Conservation (phyloP, 2,329 filamentous ascomycete species). For the Septoria petroselini region DNA sequence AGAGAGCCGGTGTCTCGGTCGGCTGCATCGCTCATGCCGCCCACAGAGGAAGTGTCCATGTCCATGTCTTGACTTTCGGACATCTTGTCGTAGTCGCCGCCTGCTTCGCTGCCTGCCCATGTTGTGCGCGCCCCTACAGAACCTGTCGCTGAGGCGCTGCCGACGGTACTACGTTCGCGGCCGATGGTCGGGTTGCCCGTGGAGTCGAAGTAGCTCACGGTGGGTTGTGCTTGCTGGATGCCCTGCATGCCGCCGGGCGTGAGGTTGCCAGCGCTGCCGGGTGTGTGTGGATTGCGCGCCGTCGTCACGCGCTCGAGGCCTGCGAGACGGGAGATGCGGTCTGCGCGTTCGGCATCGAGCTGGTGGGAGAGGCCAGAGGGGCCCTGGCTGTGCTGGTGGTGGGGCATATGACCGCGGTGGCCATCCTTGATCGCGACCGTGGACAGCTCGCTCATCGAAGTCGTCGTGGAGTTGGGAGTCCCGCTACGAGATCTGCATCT, state of each 20-base stretch:
- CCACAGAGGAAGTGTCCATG: conserved; percentile 58
- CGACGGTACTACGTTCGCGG: conserved; percentile 80
- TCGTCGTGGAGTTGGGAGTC: conserved; percentile 88
- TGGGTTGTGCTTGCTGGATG: conserved; percentile 12
- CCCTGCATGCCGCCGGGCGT: conserved; percentile 25
- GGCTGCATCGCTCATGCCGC: conserved; percentile 84
- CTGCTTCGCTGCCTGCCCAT: conserved; percentile 64
- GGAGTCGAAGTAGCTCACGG: conserved; percentile 73
- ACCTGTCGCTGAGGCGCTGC: conserved; percentile 82
- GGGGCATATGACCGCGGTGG: conserved; percentile 74
- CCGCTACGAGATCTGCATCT: conserved; percentile 55
- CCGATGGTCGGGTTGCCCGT: conserved; percentile 65
- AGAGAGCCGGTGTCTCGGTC: conserved; percentile 62
- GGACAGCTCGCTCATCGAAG: conserved; percentile 84
- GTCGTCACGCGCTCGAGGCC: conserved; percentile 86
- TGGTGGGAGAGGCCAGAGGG: conserved; percentile 51
- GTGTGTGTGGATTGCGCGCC: conserved; percentile 53
- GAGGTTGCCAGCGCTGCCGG: conserved; percentile 39
- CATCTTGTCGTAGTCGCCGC: conserved; percentile 58
- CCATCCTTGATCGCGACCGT: conserved; percentile 97
- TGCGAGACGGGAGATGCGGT: conserved; percentile 89
- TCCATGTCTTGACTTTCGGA: conserved; percentile 54
- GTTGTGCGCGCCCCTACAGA: conserved; percentile 67
- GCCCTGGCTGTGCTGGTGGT: conserved; percentile 50
- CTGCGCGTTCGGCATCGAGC: conserved; percentile 54